Evolutionary conservation across 2,329 filamentous ascomycete species (phyloP).

Genomic region (Arachnomyces sp.): DNA sequence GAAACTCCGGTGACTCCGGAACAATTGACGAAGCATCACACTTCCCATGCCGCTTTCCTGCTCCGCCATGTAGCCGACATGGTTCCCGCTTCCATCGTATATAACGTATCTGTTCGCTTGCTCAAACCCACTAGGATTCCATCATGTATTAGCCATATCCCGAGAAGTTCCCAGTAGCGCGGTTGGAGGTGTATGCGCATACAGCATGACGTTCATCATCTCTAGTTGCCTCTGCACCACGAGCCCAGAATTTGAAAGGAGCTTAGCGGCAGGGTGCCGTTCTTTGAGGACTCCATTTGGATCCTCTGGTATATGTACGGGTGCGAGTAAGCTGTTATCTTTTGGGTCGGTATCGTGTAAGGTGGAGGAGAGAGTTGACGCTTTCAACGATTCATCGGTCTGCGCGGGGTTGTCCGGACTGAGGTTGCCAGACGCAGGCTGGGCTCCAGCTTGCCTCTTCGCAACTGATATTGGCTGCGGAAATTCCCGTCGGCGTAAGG

Average conservation of each 20-base stretch:
- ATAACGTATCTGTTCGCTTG: constrained; percentile 60
- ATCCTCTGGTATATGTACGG: constrained; percentile 55
- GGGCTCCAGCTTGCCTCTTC: too few relatives aligned
- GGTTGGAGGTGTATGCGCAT: constrained; percentile 11
- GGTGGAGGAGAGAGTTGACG: constrained; percentile 17
- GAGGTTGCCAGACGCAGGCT: too few relatives aligned
- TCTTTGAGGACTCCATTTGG: constrained; percentile 50
- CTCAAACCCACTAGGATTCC: constrained; percentile 47
- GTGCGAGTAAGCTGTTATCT: constrained; percentile 46
- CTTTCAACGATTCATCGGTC: not conserved
- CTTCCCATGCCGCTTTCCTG: constrained; percentile 52
- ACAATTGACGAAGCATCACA: constrained; percentile 51
- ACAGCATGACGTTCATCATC: constrained; percentile 57
- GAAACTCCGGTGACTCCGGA: constrained; percentile 55
- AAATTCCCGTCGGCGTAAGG: constrained; percentile 18
- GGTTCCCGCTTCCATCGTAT: constrained; percentile 55
- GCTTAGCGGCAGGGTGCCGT: constrained; percentile 48
- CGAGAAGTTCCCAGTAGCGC: not conserved
- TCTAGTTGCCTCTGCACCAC: constrained; percentile 57
- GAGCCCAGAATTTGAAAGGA: constrained; percentile 54
- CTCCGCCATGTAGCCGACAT: constrained; percentile 57
- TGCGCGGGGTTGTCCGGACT: too few relatives aligned
- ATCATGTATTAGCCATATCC: constrained; percentile 3
- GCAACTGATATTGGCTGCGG: constrained; percentile 1
- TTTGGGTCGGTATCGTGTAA: constrained; percentile 39